A percentile compares a stretch with the other conserved stretches of the same genome.
Evolutionary conservation across 164 flowering plant genomes (phyloP).

Genomic region (Warburgia ugandensis): DNA sequence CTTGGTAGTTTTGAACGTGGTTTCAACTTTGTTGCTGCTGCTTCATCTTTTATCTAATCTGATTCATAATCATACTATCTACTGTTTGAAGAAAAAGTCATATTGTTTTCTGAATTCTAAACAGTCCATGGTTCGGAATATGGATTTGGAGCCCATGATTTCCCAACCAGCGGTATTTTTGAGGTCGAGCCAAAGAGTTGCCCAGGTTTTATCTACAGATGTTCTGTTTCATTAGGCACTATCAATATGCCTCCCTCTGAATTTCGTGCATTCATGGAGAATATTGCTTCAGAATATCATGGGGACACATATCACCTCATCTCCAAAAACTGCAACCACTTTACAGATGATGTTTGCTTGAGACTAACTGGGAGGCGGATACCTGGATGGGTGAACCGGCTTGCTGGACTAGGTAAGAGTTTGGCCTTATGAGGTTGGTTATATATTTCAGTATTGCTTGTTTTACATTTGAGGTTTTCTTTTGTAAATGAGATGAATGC

Average conservation of each 20-base stretch:
- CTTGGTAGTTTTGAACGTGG: too few species aligned
- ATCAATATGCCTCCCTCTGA: slow-evolving; percentile 47
- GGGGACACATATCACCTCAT: slow-evolving; percentile 89
- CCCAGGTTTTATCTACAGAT: slow-evolving; percentile 71
- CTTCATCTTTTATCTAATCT: not conserved
- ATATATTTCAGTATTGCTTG: too few species aligned
- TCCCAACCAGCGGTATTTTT: slow-evolving; percentile 79
- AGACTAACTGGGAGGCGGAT: slow-evolving; percentile 56
- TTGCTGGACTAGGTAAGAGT: slow-evolving; percentile 70
- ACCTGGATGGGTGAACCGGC: slow-evolving; percentile 90
- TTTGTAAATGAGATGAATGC: too few species aligned
- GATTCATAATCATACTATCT: too few species aligned
- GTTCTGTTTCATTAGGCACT: slow-evolving; percentile 54
- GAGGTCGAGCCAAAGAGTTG: slow-evolving; percentile 82
- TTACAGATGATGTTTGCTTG: slow-evolving; percentile 55
- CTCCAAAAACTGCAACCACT: slow-evolving; percentile 86
- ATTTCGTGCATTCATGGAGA: slow-evolving; percentile 52
- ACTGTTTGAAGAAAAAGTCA: not conserved
- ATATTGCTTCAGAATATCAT: slow-evolving; percentile 64
- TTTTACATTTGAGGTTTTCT: too few species aligned
- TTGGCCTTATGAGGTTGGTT: too few species aligned
- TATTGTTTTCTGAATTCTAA: slow-evolving; percentile 2
- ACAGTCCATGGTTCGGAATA: slow-evolving; percentile 82
- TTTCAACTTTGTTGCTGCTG: too few species aligned
- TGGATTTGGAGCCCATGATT: slow-evolving; percentile 91